phyloP scores from a whole-genome alignment of 106 monocot genomes.

The Agapanthus africanus region DNA sequence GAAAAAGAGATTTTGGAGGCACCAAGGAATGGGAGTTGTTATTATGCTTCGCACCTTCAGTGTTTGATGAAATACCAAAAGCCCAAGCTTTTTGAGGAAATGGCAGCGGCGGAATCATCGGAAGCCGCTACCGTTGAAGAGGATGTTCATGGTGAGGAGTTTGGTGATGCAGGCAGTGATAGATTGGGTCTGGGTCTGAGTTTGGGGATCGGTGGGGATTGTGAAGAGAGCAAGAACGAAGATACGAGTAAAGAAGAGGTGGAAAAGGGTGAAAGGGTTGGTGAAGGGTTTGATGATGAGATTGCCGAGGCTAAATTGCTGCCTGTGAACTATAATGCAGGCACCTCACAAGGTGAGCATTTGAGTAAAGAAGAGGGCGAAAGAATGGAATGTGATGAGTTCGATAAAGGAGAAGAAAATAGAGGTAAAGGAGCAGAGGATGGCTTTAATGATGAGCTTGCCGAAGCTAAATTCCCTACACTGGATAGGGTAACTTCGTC shows the following conservation, averaged over 20 bases:
- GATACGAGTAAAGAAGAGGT: not conserved
- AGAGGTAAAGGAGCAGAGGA: conserved; percentile 11
- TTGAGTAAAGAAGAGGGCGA: not conserved
- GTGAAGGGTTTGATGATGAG: conserved; percentile 5
- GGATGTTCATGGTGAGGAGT: conserved; percentile 20
- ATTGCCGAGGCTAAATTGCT: conserved; percentile 25
- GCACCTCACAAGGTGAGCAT: not conserved
- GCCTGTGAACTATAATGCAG: no score
- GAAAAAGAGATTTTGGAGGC: conserved; percentile 68
- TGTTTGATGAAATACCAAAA: conserved; percentile 56
- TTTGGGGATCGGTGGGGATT: conserved; percentile 21
- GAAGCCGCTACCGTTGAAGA: conserved; percentile 8
- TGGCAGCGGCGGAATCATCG: conserved; percentile 4
- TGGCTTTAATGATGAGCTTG: conserved; percentile 12
- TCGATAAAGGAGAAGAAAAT: conserved; percentile 7
- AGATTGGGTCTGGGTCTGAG: conserved; percentile 15
- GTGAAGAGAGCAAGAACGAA: conserved; percentile 16
- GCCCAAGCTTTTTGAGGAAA: conserved; percentile 36
- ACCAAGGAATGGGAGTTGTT: conserved; percentile 50
- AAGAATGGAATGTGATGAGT: not conserved
- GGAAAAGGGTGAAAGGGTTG: not conserved
- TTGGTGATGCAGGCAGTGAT: not conserved
- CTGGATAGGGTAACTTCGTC: conserved; percentile 47
- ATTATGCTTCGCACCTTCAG: conserved; percentile 81
- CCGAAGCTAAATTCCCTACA: conserved; percentile 26